Evolutionary conservation across 768 basidiomycete species (phyloP), one percentile per base, ranked within the genome.

Genomic region (Symmetrospora coprosmae): DNA sequence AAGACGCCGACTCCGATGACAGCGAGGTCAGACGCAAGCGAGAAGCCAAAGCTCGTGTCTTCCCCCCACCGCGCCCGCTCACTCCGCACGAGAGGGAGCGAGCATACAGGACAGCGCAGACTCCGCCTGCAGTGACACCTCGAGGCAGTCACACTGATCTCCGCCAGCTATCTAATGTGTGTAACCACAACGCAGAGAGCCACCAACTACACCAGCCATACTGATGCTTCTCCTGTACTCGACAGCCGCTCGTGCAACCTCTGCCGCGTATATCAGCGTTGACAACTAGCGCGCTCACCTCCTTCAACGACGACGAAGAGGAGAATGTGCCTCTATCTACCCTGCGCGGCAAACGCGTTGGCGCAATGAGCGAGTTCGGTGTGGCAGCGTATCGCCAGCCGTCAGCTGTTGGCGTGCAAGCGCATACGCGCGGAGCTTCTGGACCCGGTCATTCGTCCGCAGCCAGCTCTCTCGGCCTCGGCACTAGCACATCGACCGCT

Each of bases 301-400:
- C 43, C 16, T 23, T 46, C 2, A 43, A 34, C 9, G 11, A 11
- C 14, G 55, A 58, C 43, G 55, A 58, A n/a, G 55, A 58, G 17
- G 55, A 58, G 46, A 27, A 58, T 31, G 40, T 58, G 6, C 55
- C 55, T 28, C 43, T 58, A 2, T 58, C 55, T 13, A 58, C 55
- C 17, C 9, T 58, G 25, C 13, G 9, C 9, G 13, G 43, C 8
- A 43, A 30, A 41, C n/a, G 40, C 25, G n/a, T n/a, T n/a, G 8
- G 27, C 17, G 9, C 55, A 21, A 40, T 43, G 30, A 58, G 55
- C 30, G 55, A 58, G 43, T 16, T 58, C 30, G 41, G 41, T 14
- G 17, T 58, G n/a, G n/a, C n/a, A n/a, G n/a, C n/a, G n/a, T n/a
- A n/a, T n/a, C n/a, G n/a, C n/a, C n/a, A n/a, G n/a, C n/a, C n/a